phyloP scores from a whole-genome alignment of 371 early-diverging fungal genomes.

The Blakeslea trispora region DNA sequence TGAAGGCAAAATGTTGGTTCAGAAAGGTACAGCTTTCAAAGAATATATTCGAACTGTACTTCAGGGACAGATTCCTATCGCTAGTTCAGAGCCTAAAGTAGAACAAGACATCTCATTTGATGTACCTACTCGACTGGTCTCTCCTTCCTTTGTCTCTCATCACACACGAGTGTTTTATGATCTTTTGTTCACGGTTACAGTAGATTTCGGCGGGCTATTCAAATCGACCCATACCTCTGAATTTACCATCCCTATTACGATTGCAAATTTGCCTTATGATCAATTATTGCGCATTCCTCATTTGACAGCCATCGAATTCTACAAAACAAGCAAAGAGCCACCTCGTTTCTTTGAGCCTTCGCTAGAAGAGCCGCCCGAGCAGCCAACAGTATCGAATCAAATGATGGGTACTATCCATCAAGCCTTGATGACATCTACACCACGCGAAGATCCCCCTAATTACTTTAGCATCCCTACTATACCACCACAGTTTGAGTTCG shows the following conservation, averaged over 20 bases:
- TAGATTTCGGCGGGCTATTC: slow-evolving; percentile 42
- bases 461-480: slow-evolving; percentile 42
- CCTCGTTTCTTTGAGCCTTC: slow-evolving; percentile 45
- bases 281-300: slow-evolving; percentile 45
- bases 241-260: slow-evolving; percentile 41
- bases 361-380: slow-evolving; percentile 45
- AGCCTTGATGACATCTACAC: slow-evolving; percentile 32
- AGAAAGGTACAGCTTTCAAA: slow-evolving; percentile 46
- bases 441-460: slow-evolving; percentile 46
- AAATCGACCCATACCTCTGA: slow-evolving; percentile 31
- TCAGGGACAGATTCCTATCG: slow-evolving; percentile 26
- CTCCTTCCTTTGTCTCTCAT: slow-evolving; percentile 43
- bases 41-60: slow-evolving; percentile 36
- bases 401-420: slow-evolving; percentile 26
- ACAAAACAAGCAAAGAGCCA: slow-evolving; percentile 33
- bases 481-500: slow-evolving; percentile 35
- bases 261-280: slow-evolving; percentile 47
- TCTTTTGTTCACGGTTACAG: slow-evolving; percentile 26
- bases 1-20: slow-evolving; percentile 49
- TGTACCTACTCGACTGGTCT: slow-evolving; percentile 49
- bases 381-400: slow-evolving; percentile 22
- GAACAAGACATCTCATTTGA: slow-evolving; percentile 34
- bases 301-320: slow-evolving; percentile 34
- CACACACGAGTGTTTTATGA: slow-evolving; percentile 52
- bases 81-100: slow-evolving; percentile 4